Evolutionary conservation across 148 eudicot genomes (phyloP).

Genomic region (Camellia japonica): DNA sequence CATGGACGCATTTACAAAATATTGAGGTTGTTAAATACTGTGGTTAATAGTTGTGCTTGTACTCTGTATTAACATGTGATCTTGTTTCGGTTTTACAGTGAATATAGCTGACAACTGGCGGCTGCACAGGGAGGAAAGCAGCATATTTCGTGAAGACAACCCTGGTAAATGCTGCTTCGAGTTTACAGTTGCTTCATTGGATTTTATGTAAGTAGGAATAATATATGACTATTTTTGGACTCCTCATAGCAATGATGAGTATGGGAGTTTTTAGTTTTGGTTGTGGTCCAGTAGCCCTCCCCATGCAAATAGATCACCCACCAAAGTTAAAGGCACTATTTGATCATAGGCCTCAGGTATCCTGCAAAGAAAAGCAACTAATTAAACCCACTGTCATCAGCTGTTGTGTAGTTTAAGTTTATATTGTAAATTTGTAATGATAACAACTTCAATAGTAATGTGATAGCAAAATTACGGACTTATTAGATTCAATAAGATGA

Average conservation of each 20-base stretch:
- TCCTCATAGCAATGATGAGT: background rate
- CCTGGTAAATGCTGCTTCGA: conserved; percentile 25
- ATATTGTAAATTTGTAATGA: background rate
- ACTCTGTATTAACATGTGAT: background rate
- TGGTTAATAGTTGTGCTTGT: background rate
- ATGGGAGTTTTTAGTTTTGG: background rate
- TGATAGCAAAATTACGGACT: background rate
- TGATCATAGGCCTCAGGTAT: background rate
- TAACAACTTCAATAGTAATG: background rate
- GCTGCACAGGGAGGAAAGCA: conserved; percentile 35
- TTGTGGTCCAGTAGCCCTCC: background rate
- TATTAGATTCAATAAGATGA: too few relatives aligned
- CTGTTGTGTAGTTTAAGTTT: background rate
- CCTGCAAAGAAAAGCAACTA: background rate
- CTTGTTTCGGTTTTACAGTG: conserved; percentile 21
- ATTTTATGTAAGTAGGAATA: background rate
- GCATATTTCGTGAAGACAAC: conserved; percentile 32
- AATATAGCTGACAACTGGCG: conserved; percentile 27
- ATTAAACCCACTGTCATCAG: background rate
- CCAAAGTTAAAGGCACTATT: background rate
- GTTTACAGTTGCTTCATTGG: background rate
- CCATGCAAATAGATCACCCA: background rate
- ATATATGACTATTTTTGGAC: background rate
- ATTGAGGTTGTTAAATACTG: background rate
- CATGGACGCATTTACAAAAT: background rate